A percentile compares a stretch with the other conserved stretches of the same genome.
Evolutionary conservation across 148 eudicot species (phyloP).

Genomic region (Amaranthus hypochondriacus): DNA sequence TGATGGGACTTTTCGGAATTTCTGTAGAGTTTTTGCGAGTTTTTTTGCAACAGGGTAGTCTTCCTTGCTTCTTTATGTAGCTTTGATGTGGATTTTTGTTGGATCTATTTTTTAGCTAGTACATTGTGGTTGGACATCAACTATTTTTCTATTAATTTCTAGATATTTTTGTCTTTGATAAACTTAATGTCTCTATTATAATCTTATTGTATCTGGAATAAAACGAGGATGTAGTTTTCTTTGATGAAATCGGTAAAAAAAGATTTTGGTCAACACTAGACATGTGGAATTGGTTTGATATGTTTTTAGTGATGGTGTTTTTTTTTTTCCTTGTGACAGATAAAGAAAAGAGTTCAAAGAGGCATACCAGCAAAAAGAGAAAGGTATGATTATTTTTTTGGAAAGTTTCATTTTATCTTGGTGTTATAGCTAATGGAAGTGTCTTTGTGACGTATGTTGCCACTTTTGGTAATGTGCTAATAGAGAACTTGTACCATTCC

Average conservation of each 20-base stretch:
- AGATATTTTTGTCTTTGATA: not conserved
- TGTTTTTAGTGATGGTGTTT: not conserved
- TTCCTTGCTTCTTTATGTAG: too few species aligned
- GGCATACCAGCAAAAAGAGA: constrained; percentile 80
- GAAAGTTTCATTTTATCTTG: not conserved
- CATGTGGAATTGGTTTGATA: not conserved
- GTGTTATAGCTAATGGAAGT: not conserved
- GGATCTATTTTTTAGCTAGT: not conserved
- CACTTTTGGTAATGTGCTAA: not conserved
- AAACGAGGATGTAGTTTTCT: not conserved
- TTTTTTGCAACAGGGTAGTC: too few species aligned
- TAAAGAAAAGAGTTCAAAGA: constrained; percentile 75
- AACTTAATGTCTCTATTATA: not conserved
- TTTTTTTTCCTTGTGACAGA: constrained; percentile 40
- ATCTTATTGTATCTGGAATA: not conserved
- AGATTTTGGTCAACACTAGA: not conserved
- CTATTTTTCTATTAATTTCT: too few species aligned
- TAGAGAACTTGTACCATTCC: not conserved
- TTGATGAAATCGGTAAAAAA: not conserved
- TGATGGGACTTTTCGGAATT: too few species aligned
- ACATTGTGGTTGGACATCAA: not conserved
- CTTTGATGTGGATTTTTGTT: not conserved
- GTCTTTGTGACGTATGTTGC: not conserved
- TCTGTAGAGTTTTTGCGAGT: too few species aligned
- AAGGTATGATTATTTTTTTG: constrained; percentile 45